These are phyloP conservation scores for Polychaeton citri DNA, from an alignment of 2,329 filamentous ascomycete genomes.

Conservation along the genomic window DNA sequence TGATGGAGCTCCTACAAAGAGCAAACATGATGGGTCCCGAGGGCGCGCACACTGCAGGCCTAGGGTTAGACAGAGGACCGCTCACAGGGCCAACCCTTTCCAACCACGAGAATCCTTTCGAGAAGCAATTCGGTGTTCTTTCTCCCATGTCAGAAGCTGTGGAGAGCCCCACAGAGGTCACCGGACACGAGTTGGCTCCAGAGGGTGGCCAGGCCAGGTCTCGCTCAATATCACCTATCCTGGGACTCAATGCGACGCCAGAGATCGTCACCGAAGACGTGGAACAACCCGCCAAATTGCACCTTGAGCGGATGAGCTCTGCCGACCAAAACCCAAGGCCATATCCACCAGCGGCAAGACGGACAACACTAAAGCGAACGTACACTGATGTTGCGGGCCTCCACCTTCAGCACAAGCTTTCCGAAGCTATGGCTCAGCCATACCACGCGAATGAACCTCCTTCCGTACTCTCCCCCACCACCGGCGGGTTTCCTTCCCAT, in stretches of 20 bases:
- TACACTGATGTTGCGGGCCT: slow-evolving; percentile 70
- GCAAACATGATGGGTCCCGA: slow-evolving; percentile 65
- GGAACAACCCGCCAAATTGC: slow-evolving; percentile 42
- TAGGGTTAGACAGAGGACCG: slow-evolving; percentile 44
- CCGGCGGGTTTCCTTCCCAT: slow-evolving; percentile 12
- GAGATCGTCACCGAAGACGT: slow-evolving; percentile 6
- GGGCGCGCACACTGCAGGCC: slow-evolving; percentile 39
- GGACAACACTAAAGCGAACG: slow-evolving; percentile 56
- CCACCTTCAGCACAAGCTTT: slow-evolving; percentile 65
- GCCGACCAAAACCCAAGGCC: slow-evolving; percentile 3
- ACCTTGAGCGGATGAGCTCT: slow-evolving; percentile 28
- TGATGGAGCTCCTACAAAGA: slow-evolving; percentile 76
- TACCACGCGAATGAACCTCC: slow-evolving; percentile 48
- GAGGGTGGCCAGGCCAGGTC: slow-evolving; percentile 1
- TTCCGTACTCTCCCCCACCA: slow-evolving; percentile 22
- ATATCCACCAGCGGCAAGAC: slow-evolving; percentile 5
- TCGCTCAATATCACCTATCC: neutral
- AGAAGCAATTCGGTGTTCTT: slow-evolving; percentile 56
- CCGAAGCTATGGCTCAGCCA: slow-evolving; percentile 74
- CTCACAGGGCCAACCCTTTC: slow-evolving; percentile 67
- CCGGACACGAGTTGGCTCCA: slow-evolving; percentile 2
- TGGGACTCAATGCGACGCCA: neutral
- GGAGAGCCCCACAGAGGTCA: slow-evolving; percentile 30
- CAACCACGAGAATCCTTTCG: slow-evolving; percentile 69
- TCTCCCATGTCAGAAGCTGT: slow-evolving; percentile 14